These are phyloP conservation scores for Fusarium papillatum DNA, from an alignment of 2,329 filamentous ascomycete species.

Conservation along the genomic window DNA sequence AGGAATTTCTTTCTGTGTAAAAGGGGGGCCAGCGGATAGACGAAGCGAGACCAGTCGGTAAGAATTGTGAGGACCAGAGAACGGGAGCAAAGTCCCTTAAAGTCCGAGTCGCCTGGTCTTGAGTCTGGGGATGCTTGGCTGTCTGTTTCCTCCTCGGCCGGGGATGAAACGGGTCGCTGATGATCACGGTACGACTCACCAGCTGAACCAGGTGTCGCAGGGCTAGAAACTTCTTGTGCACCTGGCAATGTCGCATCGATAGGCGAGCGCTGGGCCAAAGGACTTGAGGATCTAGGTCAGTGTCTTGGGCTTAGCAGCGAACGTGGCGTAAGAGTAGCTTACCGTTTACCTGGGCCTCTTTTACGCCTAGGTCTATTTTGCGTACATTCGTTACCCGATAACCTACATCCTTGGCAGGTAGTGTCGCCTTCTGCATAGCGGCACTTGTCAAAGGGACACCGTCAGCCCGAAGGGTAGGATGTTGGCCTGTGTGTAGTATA, in stretches of 20 bases:
- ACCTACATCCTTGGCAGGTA: not conserved
- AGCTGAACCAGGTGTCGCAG: not conserved
- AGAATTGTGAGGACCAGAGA: not conserved
- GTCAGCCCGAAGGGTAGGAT: not conserved
- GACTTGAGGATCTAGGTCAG: not conserved
- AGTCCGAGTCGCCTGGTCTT: not conserved
- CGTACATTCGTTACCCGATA: not conserved
- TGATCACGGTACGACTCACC: not conserved
- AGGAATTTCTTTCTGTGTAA: not conserved
- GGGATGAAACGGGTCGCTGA: not conserved
- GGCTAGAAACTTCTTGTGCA: not conserved
- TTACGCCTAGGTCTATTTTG: not conserved
- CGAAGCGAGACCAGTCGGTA: not conserved
- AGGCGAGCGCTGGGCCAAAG: not conserved
- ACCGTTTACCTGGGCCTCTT: not conserved
- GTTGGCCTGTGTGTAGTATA: not conserved
- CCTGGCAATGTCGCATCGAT: not conserved
- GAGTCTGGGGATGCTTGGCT: not conserved
- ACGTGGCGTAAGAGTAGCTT: not conserved
- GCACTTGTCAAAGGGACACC: not conserved
- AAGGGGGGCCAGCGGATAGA: not conserved
- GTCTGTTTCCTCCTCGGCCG: not conserved
- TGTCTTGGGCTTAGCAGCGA: not conserved
- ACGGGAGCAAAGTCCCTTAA: not conserved
- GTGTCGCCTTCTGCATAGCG: not conserved